A percentile compares a stretch with the other conserved stretches of the same genome.
Conservation (phyloP, 371 early-diverging fungal species). For the Mortierella polycephala region DNA sequence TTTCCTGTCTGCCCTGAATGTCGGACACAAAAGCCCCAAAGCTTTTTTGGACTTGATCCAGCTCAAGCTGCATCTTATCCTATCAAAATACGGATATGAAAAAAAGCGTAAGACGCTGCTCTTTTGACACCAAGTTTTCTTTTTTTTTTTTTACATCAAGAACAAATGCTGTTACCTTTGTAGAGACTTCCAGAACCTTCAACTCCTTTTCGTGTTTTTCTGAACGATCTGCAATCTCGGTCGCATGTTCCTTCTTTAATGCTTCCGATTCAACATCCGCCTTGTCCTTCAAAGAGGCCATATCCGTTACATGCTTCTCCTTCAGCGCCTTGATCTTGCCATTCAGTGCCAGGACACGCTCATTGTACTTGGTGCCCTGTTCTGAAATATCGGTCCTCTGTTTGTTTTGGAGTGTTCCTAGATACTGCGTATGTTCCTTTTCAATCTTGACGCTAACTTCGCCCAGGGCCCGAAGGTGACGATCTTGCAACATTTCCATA, state of each 20-base stretch:
- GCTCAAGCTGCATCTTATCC: constrained; percentile 31
- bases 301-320: constrained; percentile 14
- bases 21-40: constrained; percentile 37
- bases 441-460: constrained; percentile 22
- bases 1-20: constrained; percentile 29
- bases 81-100: background rate
- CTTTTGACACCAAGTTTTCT: background rate
- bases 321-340: constrained; percentile 25
- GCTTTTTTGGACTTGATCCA: constrained; percentile 26
- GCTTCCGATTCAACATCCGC: constrained; percentile 2
- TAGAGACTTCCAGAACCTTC: constrained; percentile 1
- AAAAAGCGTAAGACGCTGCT: background rate
- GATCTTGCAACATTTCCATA: constrained; percentile 19
- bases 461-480: constrained; percentile 23
- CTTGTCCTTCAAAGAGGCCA: constrained; percentile 7
- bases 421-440: constrained; percentile 17
- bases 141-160: background rate
- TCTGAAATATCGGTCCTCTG: constrained; percentile 18
- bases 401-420: constrained; percentile 22
- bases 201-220: constrained; percentile 26
- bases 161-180: constrained; percentile 16
- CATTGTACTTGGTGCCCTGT: constrained; percentile 7
- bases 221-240: constrained; percentile 3
- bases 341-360: constrained; percentile 9
- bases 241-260: constrained; percentile 13